These are phyloP conservation scores for Trichoderma gamsii DNA, from an alignment of 495 filamentous ascomycete genomes.

Conservation along the genomic window DNA sequence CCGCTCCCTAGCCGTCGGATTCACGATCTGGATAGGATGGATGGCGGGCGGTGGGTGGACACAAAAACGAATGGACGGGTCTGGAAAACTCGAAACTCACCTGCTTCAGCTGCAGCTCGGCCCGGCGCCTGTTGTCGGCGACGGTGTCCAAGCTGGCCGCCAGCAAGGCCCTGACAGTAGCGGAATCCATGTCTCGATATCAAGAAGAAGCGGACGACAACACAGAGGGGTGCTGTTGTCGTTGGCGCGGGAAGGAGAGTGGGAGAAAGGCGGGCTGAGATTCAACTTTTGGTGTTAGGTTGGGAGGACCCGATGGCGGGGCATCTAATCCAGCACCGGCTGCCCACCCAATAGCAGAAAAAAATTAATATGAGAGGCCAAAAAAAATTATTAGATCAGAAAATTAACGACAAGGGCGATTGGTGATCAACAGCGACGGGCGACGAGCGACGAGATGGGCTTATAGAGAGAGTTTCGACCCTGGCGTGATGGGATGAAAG, in stretches of 20 bases:
- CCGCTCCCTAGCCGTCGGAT: background rate
- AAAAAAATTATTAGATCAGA: conserved; percentile 30
- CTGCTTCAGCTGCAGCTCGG: conserved; percentile 89
- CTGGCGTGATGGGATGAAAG: no score
- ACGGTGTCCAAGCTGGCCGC: conserved; percentile 80
- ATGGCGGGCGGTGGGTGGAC: conserved; percentile 17
- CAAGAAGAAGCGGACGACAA: conserved; percentile 20
- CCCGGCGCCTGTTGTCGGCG: conserved; percentile 74
- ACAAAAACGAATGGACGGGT: conserved; percentile 10
- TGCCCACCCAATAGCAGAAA: background rate
- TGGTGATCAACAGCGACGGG: background rate
- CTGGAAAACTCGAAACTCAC: conserved; percentile 54
- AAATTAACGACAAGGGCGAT: background rate
- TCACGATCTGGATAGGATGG: background rate
- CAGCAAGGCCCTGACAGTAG: conserved; percentile 79
- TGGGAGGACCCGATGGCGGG: conserved; percentile 18
- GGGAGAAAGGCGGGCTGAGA: conserved; percentile 16
- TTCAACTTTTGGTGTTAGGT: conserved; percentile 20
- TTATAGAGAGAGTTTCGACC: background rate
- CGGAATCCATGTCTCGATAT: conserved; percentile 67
- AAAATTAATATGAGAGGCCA: conserved; percentile 20
- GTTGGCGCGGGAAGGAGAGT: conserved; percentile 4
- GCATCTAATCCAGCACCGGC: conserved; percentile 11
- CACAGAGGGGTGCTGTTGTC: conserved; percentile 18
- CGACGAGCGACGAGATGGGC: background rate